Evolutionary conservation across 2,329 filamentous ascomycete genomes (phyloP), one percentile per base, ranked within the genome.

Genomic region (Cercospora citrullina): DNA sequence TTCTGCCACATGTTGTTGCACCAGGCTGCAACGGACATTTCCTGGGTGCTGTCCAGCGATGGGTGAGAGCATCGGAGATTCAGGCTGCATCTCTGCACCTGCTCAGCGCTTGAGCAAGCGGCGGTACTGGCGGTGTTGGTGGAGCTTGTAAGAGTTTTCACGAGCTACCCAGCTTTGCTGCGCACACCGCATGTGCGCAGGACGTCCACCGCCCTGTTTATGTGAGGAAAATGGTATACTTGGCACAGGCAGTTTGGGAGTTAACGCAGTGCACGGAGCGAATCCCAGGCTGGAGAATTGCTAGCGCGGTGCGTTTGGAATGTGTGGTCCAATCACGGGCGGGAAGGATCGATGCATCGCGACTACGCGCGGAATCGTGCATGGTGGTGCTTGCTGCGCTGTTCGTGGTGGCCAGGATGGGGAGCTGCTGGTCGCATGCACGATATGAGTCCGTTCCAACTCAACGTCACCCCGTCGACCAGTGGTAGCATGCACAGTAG

Each of bases 181-280:
- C 39, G 62, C 66, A 62, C 66, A 65, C 63, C 63, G 66, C 62
- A 68, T 42, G 5, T n/a, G 26, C 26, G 36, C 26, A 33, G 33
- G 55, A 30, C 61, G 57, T 61, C 62, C 66, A 68, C 66, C 62
- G 66, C 62, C 66, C 53, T 65, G 57, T 62, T 62, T 45, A 58
- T 58, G 16, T 62, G 62, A 55, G 30, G 53, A 36, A 42, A 42
- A 60, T 63, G 67, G 67, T 68, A 68, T 68, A 30, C 67, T 68
- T 68, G 63, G 67, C 67, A 68, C 42, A n/a, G 53, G 8, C 16
- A 60, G 51, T 55, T 65, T 60, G 63, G 67, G 64, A 63, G 53
- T 57, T 51, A 63, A 51, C 57, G 66, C 66, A 68, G 57, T 61
- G 53, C 39, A 33, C 9, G 42, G 45, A 57, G 58, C 66, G 66